Conservation (phyloP, 495 filamentous ascomycete genomes). For the Podospora appendiculata region DNA sequence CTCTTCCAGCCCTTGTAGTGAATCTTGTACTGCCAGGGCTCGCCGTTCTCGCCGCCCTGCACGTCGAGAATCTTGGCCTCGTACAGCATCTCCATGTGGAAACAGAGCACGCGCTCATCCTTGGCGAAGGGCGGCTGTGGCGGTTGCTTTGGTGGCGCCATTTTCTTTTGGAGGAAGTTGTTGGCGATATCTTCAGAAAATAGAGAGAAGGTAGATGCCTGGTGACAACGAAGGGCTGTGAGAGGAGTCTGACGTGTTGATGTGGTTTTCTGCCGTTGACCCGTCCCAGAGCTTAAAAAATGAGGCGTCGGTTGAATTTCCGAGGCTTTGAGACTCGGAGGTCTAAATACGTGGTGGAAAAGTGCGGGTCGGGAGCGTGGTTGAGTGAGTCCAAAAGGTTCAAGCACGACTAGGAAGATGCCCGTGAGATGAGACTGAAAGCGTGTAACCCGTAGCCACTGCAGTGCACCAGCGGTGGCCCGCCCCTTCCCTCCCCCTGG, state of each 20-base stretch:
- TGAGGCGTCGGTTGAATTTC: too few species aligned
- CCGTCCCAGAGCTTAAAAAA: too few species aligned
- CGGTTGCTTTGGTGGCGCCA: conserved; percentile 5
- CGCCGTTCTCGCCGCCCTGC: conserved; percentile 59
- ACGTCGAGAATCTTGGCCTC: conserved; percentile 91
- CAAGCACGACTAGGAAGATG: too few species aligned
- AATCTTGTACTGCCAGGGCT: conserved; percentile 75
- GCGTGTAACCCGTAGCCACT: too few species aligned
- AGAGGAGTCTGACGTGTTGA: too few species aligned
- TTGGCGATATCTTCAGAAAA: too few species aligned
- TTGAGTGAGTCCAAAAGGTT: neutral
- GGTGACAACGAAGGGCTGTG: too few species aligned
- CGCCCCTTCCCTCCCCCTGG: too few species aligned
- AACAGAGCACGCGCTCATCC: conserved; percentile 92
- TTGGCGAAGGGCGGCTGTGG: conserved; percentile 57
- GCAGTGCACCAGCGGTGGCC: too few species aligned
- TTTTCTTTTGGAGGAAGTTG: neutral
- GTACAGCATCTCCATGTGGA: conserved; percentile 93
- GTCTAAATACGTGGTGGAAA: too few species aligned
- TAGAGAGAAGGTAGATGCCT: too few species aligned
- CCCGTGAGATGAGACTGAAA: neutral
- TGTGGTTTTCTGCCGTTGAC: neutral
- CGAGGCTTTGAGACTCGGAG: too few species aligned
- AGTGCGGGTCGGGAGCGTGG: neutral
- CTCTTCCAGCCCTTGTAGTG: conserved; percentile 99